Evolutionary conservation across 2,329 filamentous ascomycete genomes (phyloP).

Genomic region (Pestalotiopsis sp.): DNA sequence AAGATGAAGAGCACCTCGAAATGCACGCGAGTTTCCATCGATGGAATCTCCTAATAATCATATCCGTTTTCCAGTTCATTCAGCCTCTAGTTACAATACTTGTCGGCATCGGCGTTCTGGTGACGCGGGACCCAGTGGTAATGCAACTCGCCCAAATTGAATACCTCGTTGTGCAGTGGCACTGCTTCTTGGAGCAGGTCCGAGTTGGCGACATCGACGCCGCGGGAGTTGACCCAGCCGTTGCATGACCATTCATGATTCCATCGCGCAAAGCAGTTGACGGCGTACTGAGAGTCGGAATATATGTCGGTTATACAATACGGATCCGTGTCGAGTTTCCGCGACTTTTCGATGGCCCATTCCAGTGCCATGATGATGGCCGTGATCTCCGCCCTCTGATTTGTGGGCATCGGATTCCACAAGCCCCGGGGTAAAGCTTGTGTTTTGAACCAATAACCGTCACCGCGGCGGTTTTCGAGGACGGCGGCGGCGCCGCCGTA

Average conservation of each 20-base stretch:
- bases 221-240: slow-evolving; percentile 21
- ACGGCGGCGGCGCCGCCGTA: not conserved
- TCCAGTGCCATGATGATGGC: slow-evolving; percentile 10
- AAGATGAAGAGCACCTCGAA: too few species aligned
- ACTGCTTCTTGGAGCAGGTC: slow-evolving; percentile 20
- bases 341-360: slow-evolving; percentile 24
- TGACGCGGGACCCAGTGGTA: slow-evolving; percentile 16
- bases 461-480: not conserved
- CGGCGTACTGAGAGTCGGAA: slow-evolving; percentile 26
- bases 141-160: not conserved
- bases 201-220: slow-evolving; percentile 20
- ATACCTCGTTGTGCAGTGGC: not conserved
- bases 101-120: slow-evolving; percentile 34
- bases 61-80: slow-evolving; percentile 15
- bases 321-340: slow-evolving; percentile 16
- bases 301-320: slow-evolving; percentile 20
- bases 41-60: too few species aligned
- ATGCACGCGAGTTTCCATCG: too few species aligned
- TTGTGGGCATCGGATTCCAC: slow-evolving; percentile 11
- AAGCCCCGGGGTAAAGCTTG: not conserved
- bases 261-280: slow-evolving; percentile 23
- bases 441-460: not conserved
- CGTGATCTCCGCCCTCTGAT: slow-evolving; percentile 10
- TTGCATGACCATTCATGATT: slow-evolving; percentile 22
- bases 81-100: slow-evolving; percentile 29